Evolutionary conservation across 768 basidiomycete species (phyloP).

Genomic region (Trametes sanguinea): DNA sequence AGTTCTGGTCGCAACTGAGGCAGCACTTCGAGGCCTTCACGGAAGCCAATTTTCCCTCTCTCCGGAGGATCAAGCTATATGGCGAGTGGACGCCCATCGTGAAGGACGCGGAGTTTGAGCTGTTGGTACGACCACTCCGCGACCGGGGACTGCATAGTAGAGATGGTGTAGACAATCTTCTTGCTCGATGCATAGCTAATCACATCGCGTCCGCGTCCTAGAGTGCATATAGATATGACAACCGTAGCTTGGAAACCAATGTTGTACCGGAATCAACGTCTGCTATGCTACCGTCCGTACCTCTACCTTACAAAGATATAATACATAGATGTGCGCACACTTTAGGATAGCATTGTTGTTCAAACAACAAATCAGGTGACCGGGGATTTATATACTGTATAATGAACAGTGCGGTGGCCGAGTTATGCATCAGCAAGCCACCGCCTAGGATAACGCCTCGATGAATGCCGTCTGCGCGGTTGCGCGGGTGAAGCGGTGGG

Average conservation of each 20-base stretch:
- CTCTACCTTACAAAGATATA: too few species aligned
- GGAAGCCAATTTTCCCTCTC: constrained; percentile 44
- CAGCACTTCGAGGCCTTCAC: constrained; percentile 51
- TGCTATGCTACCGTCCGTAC: too few species aligned
- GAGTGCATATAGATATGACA: too few species aligned
- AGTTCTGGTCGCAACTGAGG: constrained; percentile 44
- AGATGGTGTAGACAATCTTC: constrained; percentile 6
- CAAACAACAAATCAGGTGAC: too few species aligned
- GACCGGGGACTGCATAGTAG: constrained; percentile 37
- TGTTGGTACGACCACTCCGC: constrained; percentile 35
- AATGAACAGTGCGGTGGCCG: too few species aligned
- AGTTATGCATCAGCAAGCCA: not conserved
- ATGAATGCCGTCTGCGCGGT: not conserved
- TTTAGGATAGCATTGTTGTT: too few species aligned
- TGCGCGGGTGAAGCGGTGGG: not conserved
- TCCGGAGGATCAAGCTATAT: constrained; percentile 48
- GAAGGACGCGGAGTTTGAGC: constrained; percentile 40
- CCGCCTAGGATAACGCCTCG: not conserved
- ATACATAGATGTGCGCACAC: too few species aligned
- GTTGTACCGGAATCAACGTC: too few species aligned
- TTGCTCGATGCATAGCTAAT: too few species aligned
- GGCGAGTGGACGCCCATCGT: constrained; percentile 53
- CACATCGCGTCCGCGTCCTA: too few species aligned
- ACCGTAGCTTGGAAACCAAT: too few species aligned
- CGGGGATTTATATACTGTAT: too few species aligned